phyloP scores from a whole-genome alignment of 768 basidiomycete genomes.

The Mycena venus region DNA sequence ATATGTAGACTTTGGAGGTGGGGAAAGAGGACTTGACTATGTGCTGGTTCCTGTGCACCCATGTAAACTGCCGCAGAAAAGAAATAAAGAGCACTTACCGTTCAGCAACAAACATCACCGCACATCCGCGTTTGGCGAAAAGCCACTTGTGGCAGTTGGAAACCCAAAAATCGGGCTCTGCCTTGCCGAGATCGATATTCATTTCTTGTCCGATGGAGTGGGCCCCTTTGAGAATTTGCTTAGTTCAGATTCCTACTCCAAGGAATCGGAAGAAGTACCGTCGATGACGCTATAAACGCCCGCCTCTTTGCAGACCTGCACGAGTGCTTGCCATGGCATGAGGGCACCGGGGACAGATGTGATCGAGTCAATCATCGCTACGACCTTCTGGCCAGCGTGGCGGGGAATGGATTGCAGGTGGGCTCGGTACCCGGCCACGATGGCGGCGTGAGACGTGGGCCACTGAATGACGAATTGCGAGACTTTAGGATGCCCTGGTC shows the following conservation, averaged over 20 bases:
- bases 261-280: no score
- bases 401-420: slow-evolving; percentile 41
- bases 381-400: slow-evolving; percentile 56
- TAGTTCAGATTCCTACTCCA: no score
- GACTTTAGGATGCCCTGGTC: slow-evolving; percentile 58
- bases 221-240: no score
- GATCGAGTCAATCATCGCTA: slow-evolving; percentile 77
- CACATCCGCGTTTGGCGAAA: slow-evolving; percentile 67
- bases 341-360: slow-evolving; percentile 69
- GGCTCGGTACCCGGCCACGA: slow-evolving; percentile 64
- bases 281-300: slow-evolving; percentile 77
- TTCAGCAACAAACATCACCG: slow-evolving; percentile 59
- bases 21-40: slow-evolving; percentile 72
- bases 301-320: slow-evolving; percentile 73
- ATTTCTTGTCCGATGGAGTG: slow-evolving; percentile 83
- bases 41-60: slow-evolving; percentile 68
- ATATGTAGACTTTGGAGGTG: slow-evolving; percentile 65
- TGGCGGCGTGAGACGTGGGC: slow-evolving; percentile 64
- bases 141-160: slow-evolving; percentile 86
- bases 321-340: slow-evolving; percentile 81
- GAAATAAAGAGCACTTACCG: slow-evolving; percentile 35
- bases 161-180: slow-evolving; percentile 67
- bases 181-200: slow-evolving; percentile 66
- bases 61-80: neutral
- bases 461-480: slow-evolving; percentile 61